Evolutionary conservation across 371 early-diverging fungal genomes (phyloP), one percentile per base, ranked within the genome.

Genomic region (Dichotomocladium elegans): DNA sequence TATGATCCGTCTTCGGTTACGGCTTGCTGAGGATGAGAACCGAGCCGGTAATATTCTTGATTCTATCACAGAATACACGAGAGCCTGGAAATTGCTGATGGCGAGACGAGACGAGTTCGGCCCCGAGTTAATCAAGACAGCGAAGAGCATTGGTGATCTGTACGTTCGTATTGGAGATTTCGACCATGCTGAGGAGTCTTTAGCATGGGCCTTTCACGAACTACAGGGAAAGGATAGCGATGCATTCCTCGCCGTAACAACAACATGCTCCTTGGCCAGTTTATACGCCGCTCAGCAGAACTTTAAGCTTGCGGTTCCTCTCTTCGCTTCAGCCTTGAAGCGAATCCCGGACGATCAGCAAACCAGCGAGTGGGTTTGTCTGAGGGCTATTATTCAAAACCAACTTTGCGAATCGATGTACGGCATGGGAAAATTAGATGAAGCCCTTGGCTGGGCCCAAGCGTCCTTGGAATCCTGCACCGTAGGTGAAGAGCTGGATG

Each of bases 361-460:
- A 10, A 12, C 11, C 14, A 35, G 33, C 25, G 29, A 31, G 15
- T 62, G 57, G 63, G 24, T 58, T 1, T 80, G 75, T 54, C 40
- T 70, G 29, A 65, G 61, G 30, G 80, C 69, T 4, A 80, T 80
- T 49, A 45, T 75, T 1, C 74, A 70, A 47, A 70, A 73, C 21
- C 80, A 80, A 31, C 42, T 80, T 7, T 69, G 72, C 8, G 80
- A 80, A 47, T 47, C 58, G 19, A 60, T 77, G 59, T 80, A 60
- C 60, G 80, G 67, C 0, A 42, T 70, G 48, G 68, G 68, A 12
- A 71, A 76, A 41, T 12, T 43, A 7, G 76, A 80, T 2, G 77
- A 75, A 44, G 66, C 76, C 1, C 53, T 80, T 58, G 80, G 80
- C 2, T 80, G 80, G 80, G 68, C 78, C 21, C 80, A 80, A 37